Percentiles rank a stretch among this genome's conserved stretches.
Evolutionary conservation across 352 stramenopile species (phyloP).

Genomic region (Globisporangium nunn): DNA sequence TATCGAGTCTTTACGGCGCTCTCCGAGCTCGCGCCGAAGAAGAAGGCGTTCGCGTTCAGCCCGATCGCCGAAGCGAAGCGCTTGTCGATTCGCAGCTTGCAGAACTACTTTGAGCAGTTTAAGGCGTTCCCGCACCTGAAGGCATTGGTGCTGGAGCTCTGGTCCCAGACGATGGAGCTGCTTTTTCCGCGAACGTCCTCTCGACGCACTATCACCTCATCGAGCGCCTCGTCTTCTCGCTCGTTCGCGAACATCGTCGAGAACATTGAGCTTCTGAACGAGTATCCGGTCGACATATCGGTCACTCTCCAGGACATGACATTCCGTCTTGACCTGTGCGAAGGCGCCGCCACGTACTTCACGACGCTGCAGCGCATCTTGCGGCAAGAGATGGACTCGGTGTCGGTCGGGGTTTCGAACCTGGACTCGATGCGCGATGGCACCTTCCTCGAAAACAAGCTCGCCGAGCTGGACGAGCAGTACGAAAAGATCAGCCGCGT

Average conservation of each 20-base stretch:
- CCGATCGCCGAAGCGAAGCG: conserved; percentile 15
- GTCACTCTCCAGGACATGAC: conserved; percentile 61
- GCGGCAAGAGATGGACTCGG: conserved; percentile 61
- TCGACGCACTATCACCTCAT: neutral
- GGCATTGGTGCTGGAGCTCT: conserved; percentile 37
- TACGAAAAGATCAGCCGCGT: conserved; percentile 51
- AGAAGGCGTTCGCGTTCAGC: conserved; percentile 31
- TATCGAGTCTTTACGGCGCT: conserved; percentile 46
- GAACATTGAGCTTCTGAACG: conserved; percentile 51
- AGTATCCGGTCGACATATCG: conserved; percentile 64
- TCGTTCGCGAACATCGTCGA: conserved; percentile 28
- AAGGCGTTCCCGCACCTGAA: conserved; percentile 38
- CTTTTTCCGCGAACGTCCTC: conserved; percentile 9
- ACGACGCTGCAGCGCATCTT: conserved; percentile 53
- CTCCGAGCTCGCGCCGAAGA: conserved; percentile 40
- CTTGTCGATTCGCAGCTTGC: conserved; percentile 56
- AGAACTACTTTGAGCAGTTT: conserved; percentile 63
- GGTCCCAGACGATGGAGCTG: conserved; percentile 47
- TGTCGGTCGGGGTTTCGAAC: conserved; percentile 42
- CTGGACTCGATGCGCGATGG: conserved; percentile 49
- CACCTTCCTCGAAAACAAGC: conserved; percentile 47
- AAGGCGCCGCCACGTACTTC: conserved; percentile 48
- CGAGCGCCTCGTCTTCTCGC: neutral
- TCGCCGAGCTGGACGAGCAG: conserved; percentile 38
- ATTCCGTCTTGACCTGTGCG: conserved; percentile 55